These are phyloP conservation scores for Helminthosporium solani DNA, from an alignment of 2,329 filamentous ascomycete species.

Conservation along the genomic window DNA sequence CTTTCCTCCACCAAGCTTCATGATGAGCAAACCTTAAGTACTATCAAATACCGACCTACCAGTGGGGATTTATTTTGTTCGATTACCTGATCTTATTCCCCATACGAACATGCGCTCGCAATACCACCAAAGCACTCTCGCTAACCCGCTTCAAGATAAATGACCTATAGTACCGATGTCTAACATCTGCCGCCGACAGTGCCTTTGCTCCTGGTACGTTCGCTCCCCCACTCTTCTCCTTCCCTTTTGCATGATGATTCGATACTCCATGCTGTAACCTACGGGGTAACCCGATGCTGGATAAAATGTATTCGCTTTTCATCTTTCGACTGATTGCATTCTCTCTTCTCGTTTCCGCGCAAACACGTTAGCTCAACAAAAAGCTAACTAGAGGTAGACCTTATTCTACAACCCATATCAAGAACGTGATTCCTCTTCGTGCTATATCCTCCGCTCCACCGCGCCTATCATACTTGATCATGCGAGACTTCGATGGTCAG, in stretches of 20 bases:
- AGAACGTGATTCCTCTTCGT: too few species aligned
- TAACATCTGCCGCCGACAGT: not conserved
- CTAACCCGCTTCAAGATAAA: slow-evolving; percentile 6
- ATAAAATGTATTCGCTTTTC: slow-evolving; percentile 40
- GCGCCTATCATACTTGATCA: too few species aligned
- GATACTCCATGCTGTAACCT: slow-evolving; percentile 44
- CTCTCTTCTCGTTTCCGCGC: not conserved
- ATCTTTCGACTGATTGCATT: slow-evolving; percentile 41
- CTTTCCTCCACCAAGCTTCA: slow-evolving; percentile 12
- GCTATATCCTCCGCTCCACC: too few species aligned
- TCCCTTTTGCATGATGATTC: slow-evolving; percentile 35
- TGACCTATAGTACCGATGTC: not conserved
- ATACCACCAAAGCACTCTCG: not conserved
- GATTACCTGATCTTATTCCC: slow-evolving; percentile 37
- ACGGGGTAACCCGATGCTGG: slow-evolving; percentile 37
- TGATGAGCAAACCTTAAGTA: slow-evolving; percentile 42
- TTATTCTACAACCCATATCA: too few species aligned
- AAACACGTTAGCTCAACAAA: not conserved
- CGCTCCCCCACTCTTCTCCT: slow-evolving; percentile 1
- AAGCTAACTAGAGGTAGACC: not conserved
- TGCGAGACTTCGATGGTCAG: too few species aligned
- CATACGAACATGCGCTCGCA: not conserved
- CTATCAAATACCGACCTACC: slow-evolving; percentile 44
- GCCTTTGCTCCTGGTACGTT: slow-evolving; percentile 1
- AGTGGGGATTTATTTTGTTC: slow-evolving; percentile 42